Evolutionary conservation across 768 basidiomycete species (phyloP), one percentile per base, ranked within the genome.

Genomic region (Termitomyces sp.): DNA sequence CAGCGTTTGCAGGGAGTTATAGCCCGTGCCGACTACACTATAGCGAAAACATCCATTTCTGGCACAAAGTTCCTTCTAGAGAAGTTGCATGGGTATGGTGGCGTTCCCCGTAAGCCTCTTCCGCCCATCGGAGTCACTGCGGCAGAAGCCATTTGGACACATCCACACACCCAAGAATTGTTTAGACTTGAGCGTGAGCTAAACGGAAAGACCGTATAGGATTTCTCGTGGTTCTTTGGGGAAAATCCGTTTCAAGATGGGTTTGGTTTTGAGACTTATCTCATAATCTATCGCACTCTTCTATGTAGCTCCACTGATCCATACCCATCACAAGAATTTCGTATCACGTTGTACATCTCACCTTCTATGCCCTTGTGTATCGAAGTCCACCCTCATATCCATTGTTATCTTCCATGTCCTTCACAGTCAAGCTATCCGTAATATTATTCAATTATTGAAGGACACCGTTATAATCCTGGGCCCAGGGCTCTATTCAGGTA

Each of bases 51-150:
- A 2, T 85, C 85, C 2, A 85, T 96, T 57, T 72, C 87, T 6
- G 93, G 94, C 5, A 93, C 88, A n/a, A 96, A 96, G 70, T 86
- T 74, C 64, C 76, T 90, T 39, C 70, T 94, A 13, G 75, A 91
- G 67, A 87, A 80, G 64, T 66, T 89, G 18, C 79, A 87, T 59
- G 92, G 91, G 9, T 94, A 94, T 66, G 91, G 92, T 13, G 92
- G 91, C 0, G 63, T 71, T 23, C 86, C 91, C n/a, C 78, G 94
- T 51, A 82, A 79, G 63, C 94, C 94, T 12, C 78, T 96, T 45
- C 79, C 82, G 44, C 85, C 88, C 10, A 84, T 88, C 15, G 76
- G 78, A 7, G 62, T 75, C 44, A 77, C 67, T 42, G 81, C 72
- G 32, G 88, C 82, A 13, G 73, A 79, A 43, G 78, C 79, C 4